Conservation (phyloP, 2,329 filamentous ascomycete genomes). For the Aspergillus persii region DNA sequence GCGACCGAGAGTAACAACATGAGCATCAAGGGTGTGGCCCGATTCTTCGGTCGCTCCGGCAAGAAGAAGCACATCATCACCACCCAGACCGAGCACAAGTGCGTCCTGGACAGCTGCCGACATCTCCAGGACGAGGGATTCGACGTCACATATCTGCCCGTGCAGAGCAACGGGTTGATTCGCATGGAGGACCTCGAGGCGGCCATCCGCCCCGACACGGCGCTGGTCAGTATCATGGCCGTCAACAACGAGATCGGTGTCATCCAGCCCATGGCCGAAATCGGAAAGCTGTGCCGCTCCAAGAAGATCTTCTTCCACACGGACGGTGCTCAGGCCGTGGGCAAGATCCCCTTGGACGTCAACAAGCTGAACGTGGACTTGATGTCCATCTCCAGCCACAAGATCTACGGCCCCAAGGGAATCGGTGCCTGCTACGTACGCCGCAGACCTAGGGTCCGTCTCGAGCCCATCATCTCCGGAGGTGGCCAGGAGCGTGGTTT, state of each 20-base stretch:
- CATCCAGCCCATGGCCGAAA: conserved; percentile 93
- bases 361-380: conserved; percentile 97
- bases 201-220: conserved; percentile 87
- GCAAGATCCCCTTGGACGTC: conserved; percentile 94
- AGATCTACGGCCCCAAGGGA: conserved; percentile 97
- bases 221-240: conserved; percentile 93
- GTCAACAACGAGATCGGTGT: conserved; percentile 99
- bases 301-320: conserved; percentile 99
- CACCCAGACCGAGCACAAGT: conserved; percentile 97
- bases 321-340: conserved; percentile 94
- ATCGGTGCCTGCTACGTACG: conserved; percentile 96
- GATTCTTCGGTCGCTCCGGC: conserved; percentile 87
- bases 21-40: conserved; percentile 96
- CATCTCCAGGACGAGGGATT: conserved; percentile 97
- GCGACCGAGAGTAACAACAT: conserved; percentile 99
- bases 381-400: conserved; percentile 98
- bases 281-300: conserved; percentile 83
- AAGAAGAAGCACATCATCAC: conserved; percentile 99
- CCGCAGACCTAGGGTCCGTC: conserved; percentile 83
- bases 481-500: conserved; percentile 95
- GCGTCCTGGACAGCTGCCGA: conserved; percentile 92
- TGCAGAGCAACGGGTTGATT: conserved; percentile 81
- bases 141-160: conserved; percentile 93
- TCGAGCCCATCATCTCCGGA: conserved; percentile 94
- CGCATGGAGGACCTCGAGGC: conserved; percentile 80